These are phyloP conservation scores for Colletotrichum scovillei DNA, from an alignment of 2,329 filamentous ascomycete species.

Conservation along the genomic window DNA sequence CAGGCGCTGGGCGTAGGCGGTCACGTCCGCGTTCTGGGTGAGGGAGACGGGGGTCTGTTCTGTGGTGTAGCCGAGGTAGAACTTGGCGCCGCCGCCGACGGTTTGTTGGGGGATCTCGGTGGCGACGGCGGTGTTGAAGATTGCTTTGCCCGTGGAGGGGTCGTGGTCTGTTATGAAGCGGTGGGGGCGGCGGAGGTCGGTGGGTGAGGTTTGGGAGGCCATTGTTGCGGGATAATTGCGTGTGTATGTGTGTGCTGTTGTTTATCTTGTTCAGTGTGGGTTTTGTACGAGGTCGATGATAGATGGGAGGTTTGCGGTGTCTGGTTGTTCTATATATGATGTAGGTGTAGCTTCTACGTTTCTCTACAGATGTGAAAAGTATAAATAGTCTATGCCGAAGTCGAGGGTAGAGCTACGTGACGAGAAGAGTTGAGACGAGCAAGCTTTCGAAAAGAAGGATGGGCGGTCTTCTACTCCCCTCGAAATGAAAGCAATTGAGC, in stretches of 20 bases:
- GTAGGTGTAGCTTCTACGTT: background rate
- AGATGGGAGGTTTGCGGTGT: too few relatives aligned
- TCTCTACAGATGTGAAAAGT: background rate
- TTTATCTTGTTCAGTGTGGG: background rate
- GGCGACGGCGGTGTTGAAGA: constrained; percentile 46
- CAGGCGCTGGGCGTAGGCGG: constrained; percentile 39
- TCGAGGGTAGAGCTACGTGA: background rate
- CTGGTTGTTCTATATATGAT: background rate
- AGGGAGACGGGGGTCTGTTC: constrained; percentile 39
- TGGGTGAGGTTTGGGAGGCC: constrained; percentile 6
- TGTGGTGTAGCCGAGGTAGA: constrained; percentile 43
- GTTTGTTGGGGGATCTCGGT: constrained; percentile 37
- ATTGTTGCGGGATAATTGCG: background rate
- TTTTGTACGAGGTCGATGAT: too few relatives aligned
- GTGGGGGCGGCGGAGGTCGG: constrained; percentile 34
- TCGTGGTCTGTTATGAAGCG: constrained; percentile 50
- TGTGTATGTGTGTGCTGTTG: background rate
- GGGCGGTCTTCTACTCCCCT: constrained; percentile 13
- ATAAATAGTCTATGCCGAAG: background rate
- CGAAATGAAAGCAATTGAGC: background rate
- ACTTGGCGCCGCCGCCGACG: constrained; percentile 35
- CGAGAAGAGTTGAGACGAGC: background rate
- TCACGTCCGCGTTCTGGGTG: constrained; percentile 37
- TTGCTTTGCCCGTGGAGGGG: constrained; percentile 42
- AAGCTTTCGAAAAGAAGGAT: background rate